Evolutionary conservation across 495 filamentous ascomycete genomes (phyloP).

Genomic region (Neurospora terricola): DNA sequence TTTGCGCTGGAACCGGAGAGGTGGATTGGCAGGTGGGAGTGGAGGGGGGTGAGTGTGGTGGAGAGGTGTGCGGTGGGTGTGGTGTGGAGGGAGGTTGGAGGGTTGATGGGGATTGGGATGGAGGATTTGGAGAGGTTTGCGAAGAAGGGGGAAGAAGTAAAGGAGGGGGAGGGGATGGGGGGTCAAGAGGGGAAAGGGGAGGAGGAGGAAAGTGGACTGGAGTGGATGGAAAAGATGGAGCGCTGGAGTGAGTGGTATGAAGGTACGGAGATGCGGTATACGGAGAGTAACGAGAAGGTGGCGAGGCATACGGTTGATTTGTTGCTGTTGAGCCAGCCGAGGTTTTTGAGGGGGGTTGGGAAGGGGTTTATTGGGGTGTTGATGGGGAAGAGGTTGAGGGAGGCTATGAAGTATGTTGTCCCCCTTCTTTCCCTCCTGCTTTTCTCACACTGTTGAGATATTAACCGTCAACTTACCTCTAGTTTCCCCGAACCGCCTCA

Average conservation of each 20-base stretch:
- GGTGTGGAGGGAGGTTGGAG: conserved; percentile 31
- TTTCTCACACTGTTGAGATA: too few relatives aligned
- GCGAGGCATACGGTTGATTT: conserved; percentile 47
- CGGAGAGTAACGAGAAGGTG: conserved; percentile 39
- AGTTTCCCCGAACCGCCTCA: neutral
- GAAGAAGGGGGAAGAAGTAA: neutral
- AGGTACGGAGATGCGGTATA: conserved; percentile 43
- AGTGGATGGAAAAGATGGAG: conserved; percentile 49
- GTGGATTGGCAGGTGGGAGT: conserved; percentile 28
- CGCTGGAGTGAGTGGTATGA: conserved; percentile 48
- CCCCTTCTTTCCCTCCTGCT: neutral
- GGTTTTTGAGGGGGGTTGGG: conserved; percentile 28
- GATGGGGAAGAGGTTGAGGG: conserved; percentile 49
- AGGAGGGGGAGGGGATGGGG: too few relatives aligned
- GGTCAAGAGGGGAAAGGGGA: conserved; percentile 21
- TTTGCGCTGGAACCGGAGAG: conserved; percentile 29
- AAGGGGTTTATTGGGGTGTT: conserved; percentile 41
- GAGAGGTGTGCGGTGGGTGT: conserved; percentile 34
- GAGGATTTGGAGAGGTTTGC: conserved; percentile 4
- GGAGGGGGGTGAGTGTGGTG: conserved; percentile 30
- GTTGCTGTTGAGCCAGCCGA: conserved; percentile 43
- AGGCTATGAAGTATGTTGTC: conserved; percentile 47
- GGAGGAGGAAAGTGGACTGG: conserved; percentile 43
- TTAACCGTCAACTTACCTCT: too few relatives aligned
- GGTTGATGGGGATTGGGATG: conserved; percentile 34